A percentile compares a stretch with the other conserved stretches of the same genome.
phyloP scores from a whole-genome alignment of 2,329 filamentous ascomycete species.

The Cladosporium oxysporum region DNA sequence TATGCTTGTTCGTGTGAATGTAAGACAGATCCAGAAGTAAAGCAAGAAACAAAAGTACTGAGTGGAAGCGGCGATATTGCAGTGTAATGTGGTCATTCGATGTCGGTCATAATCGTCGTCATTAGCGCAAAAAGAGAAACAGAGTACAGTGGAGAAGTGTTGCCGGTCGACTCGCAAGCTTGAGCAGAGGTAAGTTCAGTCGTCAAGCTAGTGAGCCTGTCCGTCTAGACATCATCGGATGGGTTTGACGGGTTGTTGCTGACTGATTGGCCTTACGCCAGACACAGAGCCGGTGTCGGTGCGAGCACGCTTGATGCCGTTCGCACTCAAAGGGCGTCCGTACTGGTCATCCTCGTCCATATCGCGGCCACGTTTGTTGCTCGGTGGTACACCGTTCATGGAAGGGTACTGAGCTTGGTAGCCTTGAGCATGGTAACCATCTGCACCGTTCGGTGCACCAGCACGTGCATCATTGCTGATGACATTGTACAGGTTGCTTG shows the following conservation, averaged over 20 bases:
- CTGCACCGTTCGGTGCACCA: constrained; percentile 53
- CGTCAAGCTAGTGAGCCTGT: not conserved
- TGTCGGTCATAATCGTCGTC: constrained; percentile 20
- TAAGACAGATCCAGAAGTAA: constrained; percentile 15
- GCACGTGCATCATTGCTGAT: constrained; percentile 69
- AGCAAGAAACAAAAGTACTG: constrained; percentile 3
- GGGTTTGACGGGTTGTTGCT: constrained; percentile 35
- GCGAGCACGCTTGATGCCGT: constrained; percentile 75
- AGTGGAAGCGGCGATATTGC: constrained; percentile 16
- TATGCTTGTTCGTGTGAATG: constrained; percentile 9
- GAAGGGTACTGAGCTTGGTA: constrained; percentile 57
- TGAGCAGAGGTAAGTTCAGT: not conserved
- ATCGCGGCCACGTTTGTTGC: constrained; percentile 64
- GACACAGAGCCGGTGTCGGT: constrained; percentile 49
- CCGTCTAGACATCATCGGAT: constrained; percentile 14
- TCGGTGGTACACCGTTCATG: constrained; percentile 64
- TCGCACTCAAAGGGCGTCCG: constrained; percentile 61
- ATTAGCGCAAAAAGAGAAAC: constrained; percentile 18
- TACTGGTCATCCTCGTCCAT: constrained; percentile 66
- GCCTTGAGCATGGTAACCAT: constrained; percentile 67
- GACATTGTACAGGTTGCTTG: constrained; percentile 84
- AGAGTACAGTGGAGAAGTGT: constrained; percentile 16
- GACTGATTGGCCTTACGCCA: constrained; percentile 32
- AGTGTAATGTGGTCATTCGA: constrained; percentile 13
- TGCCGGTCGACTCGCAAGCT: not conserved